A percentile compares a stretch with the other conserved stretches of the same genome.
These are phyloP conservation scores for Ustilago hordei DNA, from an alignment of 1,284 basidiomycete species.

Conservation along the genomic window DNA sequence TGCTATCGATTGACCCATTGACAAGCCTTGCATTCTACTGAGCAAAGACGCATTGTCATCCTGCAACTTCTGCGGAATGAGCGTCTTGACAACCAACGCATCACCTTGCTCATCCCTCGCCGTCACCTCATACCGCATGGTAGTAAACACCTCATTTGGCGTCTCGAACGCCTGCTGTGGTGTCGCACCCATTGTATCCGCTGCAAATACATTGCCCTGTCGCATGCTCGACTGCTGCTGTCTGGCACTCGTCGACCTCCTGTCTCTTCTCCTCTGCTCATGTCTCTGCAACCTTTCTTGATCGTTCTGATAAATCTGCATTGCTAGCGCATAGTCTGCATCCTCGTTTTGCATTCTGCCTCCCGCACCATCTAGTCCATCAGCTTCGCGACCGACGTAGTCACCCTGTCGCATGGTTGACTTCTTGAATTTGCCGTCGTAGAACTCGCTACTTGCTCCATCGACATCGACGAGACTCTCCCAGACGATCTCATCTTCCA, in stretches of 20 bases:
- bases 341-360: slow-evolving; percentile 38
- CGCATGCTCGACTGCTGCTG: slow-evolving; percentile 12
- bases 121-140: slow-evolving; percentile 41
- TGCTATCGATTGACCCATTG: slow-evolving; percentile 1
- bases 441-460: slow-evolving; percentile 71
- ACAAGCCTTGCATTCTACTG: slow-evolving; percentile 11
- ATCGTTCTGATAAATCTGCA: slow-evolving; percentile 59
- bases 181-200: neutral
- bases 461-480: slow-evolving; percentile 88
- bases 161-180: slow-evolving; percentile 18
- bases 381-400: slow-evolving; percentile 32
- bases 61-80: slow-evolving; percentile 19
- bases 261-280: slow-evolving; percentile 29
- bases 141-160: slow-evolving; percentile 51
- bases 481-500: slow-evolving; percentile 84
- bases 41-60: slow-evolving; percentile 18
- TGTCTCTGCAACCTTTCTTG: slow-evolving; percentile 42
- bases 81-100: slow-evolving; percentile 31
- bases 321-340: slow-evolving; percentile 56
- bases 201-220: neutral
- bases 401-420: slow-evolving; percentile 43
- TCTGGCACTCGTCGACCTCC: slow-evolving; percentile 14
- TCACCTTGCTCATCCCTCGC: slow-evolving; percentile 11
- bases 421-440: slow-evolving; percentile 51
- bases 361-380: slow-evolving; percentile 6